Evolutionary conservation across 768 basidiomycete species (phyloP).

Genomic region (Tephrocybe rancida): DNA sequence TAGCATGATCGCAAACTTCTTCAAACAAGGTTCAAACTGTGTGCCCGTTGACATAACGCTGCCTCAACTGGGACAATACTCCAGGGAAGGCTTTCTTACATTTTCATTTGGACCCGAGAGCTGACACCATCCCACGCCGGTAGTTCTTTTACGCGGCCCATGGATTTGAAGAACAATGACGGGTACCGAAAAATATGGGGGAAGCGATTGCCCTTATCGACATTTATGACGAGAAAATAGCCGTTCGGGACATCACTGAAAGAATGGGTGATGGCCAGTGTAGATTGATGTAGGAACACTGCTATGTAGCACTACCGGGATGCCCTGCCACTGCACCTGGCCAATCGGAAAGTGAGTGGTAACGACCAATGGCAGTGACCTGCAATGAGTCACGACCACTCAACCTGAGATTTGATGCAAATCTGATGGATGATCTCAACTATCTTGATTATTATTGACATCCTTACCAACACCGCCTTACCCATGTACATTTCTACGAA

Average conservation of each 20-base stretch:
- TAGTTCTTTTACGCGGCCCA: conserved; percentile 4
- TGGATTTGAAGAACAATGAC: conserved; percentile 1
- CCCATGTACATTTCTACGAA: too few species aligned
- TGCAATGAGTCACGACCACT: too few species aligned
- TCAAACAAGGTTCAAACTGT: not conserved
- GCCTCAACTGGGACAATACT: not conserved
- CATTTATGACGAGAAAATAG: not conserved
- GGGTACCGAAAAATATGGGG: conserved; percentile 1
- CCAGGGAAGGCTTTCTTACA: not conserved
- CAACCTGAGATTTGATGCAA: too few species aligned
- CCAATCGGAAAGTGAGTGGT: too few species aligned
- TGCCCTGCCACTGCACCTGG: too few species aligned
- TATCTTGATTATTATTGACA: too few species aligned
- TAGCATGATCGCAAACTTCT: conserved; percentile 2
- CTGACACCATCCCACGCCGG: not conserved
- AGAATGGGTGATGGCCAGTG: not conserved
- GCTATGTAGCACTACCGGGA: too few species aligned
- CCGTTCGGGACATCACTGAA: not conserved
- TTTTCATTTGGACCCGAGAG: not conserved
- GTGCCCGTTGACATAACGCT: not conserved
- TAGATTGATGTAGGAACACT: not conserved
- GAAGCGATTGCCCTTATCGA: conserved; percentile 3
- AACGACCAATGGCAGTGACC: too few species aligned
- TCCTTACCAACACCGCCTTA: too few species aligned
- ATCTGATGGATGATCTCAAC: too few species aligned